phyloP scores from a whole-genome alignment of 345 rosid genomes.

The Reutealis trisperma region DNA sequence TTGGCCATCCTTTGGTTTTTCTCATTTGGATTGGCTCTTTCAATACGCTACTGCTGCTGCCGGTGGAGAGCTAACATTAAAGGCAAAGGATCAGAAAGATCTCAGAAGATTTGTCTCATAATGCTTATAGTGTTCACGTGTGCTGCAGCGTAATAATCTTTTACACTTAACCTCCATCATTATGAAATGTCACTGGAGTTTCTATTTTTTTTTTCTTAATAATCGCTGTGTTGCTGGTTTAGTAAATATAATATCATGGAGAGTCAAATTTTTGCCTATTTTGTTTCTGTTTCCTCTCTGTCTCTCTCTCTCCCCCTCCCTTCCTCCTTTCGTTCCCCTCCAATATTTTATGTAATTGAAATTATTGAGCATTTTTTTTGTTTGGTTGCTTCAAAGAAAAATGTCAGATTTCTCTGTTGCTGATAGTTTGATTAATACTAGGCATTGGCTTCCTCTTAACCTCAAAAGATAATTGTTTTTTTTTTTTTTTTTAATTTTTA shows the following conservation, averaged over 20 bases:
- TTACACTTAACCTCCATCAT: neutral
- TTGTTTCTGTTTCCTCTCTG: neutral
- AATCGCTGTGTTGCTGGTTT: neutral
- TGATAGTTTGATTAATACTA: neutral
- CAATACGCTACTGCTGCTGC: constrained; percentile 58
- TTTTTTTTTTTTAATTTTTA: no score
- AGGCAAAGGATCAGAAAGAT: constrained; percentile 46
- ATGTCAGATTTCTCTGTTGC: neutral
- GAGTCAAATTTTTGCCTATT: neutral
- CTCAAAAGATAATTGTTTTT: neutral
- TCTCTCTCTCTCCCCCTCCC: no score
- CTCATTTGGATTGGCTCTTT: constrained; percentile 78
- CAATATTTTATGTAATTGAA: neutral
- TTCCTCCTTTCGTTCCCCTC: neutral
- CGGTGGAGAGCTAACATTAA: constrained; percentile 62
- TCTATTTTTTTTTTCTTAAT: neutral
- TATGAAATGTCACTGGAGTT: neutral
- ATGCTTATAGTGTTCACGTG: constrained; percentile 78
- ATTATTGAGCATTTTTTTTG: neutral
- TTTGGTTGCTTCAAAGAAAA: neutral
- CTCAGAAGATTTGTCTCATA: constrained; percentile 62
- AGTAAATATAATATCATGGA: neutral
- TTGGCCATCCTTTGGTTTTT: constrained; percentile 79
- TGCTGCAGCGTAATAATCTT: constrained; percentile 75
- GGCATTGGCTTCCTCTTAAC: neutral